phyloP scores from a whole-genome alignment of 441 rosid species.

The Brassica hybrid region DNA sequence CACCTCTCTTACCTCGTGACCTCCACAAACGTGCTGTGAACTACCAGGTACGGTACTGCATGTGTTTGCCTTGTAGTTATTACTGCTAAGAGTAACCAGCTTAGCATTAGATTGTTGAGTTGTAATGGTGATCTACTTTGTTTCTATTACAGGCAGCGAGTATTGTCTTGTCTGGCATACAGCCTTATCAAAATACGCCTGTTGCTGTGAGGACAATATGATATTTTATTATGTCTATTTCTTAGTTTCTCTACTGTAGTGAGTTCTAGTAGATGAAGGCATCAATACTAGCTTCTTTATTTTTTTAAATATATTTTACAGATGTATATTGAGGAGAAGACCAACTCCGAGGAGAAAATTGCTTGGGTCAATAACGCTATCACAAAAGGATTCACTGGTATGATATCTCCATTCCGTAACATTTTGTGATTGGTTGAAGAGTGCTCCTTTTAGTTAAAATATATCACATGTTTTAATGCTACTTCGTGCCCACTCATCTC shows the following conservation, averaged over 20 bases:
- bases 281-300: not conserved
- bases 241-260: constrained; percentile 3
- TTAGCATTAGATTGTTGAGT: no score
- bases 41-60: no score
- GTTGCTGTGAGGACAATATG: constrained; percentile 28
- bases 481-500: not conserved
- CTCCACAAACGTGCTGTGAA: no score
- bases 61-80: no score
- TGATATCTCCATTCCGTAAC: not conserved
- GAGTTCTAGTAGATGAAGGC: not conserved
- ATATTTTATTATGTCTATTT: not conserved
- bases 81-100: no score
- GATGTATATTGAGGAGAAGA: constrained; percentile 64
- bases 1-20: no score
- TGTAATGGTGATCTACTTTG: no score
- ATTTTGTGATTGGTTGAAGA: not conserved
- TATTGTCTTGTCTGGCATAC: constrained; percentile 77
- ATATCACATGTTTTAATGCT: not conserved
- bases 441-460: not conserved
- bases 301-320: constrained; percentile 23
- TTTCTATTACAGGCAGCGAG: constrained; percentile 59
- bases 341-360: constrained; percentile 50
- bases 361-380: constrained; percentile 61
- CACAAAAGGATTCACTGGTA: constrained; percentile 77
- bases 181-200: constrained; percentile 71